Conservation (phyloP, 75 land plant genomes). For the Pinus tabuliformis region DNA sequence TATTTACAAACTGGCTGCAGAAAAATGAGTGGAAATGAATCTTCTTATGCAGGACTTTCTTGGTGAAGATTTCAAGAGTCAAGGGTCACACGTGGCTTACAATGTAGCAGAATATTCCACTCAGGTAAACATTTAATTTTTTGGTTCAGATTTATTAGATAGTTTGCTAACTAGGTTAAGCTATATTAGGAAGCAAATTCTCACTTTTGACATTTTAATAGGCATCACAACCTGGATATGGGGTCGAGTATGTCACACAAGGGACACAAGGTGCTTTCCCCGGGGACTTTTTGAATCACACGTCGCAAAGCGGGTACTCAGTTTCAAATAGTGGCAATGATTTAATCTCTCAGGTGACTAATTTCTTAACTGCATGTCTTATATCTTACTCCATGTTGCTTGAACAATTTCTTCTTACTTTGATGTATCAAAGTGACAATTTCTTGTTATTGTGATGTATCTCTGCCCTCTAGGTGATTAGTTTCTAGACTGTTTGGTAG, state of each 20-base stretch:
- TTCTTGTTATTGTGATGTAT: too few relatives aligned
- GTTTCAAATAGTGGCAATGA: slow-evolving; percentile 74
- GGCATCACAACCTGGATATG: slow-evolving; percentile 70
- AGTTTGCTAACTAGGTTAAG: not conserved
- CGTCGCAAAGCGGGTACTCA: slow-evolving; percentile 79
- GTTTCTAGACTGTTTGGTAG: not conserved
- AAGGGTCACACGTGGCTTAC: slow-evolving; percentile 97
- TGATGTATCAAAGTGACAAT: not conserved
- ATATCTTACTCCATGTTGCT: too few relatives aligned
- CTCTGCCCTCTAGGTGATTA: not conserved
- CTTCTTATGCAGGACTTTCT: slow-evolving; percentile 67
- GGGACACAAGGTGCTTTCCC: slow-evolving; percentile 74
- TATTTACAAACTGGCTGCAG: too few relatives aligned
- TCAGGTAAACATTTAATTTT: slow-evolving; percentile 47
- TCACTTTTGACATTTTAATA: not conserved
- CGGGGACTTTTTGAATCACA: slow-evolving; percentile 85
- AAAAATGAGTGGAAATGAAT: not conserved
- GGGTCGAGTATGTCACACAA: slow-evolving; percentile 84
- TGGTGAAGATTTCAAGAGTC: slow-evolving; percentile 98
- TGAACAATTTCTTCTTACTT: too few relatives aligned
- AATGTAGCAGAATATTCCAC: slow-evolving; percentile 79
- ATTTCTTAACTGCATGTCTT: not conserved
- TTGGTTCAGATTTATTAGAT: not conserved
- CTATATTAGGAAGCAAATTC: not conserved
- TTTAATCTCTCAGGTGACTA: slow-evolving; percentile 84